phyloP scores from a whole-genome alignment of 108 stramenopile species.

The Skeletonema potamos region DNA sequence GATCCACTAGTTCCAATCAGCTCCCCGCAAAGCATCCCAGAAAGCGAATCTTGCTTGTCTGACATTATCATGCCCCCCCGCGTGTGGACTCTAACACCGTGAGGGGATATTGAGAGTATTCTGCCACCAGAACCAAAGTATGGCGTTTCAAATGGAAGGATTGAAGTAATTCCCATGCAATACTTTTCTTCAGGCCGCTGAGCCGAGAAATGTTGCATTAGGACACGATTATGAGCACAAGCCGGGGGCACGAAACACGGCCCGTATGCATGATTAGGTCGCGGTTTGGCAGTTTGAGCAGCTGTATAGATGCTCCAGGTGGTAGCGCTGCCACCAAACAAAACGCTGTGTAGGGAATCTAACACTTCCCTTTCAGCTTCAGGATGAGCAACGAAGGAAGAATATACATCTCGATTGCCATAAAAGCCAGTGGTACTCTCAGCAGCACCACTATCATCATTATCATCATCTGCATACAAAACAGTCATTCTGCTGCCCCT shows the following conservation, averaged over 20 bases:
- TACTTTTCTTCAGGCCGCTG: constrained; percentile 22
- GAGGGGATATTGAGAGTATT: constrained; percentile 63
- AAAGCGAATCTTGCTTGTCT: constrained; percentile 56
- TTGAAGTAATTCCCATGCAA: constrained; percentile 50
- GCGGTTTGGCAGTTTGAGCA: constrained; percentile 14
- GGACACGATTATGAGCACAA: constrained; percentile 1
- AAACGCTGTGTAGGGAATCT: constrained; percentile 44
- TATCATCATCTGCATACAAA: constrained; percentile 13
- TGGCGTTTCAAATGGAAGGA: constrained; percentile 41
- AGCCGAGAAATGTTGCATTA: neutral
- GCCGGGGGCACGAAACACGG: constrained; percentile 53
- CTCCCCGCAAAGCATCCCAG: constrained; percentile 47
- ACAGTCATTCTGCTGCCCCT: constrained; percentile 42
- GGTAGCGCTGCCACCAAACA: constrained; percentile 45
- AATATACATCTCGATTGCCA: constrained; percentile 51
- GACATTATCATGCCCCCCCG: constrained; percentile 64
- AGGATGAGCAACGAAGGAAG: constrained; percentile 77
- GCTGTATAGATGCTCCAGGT: neutral
- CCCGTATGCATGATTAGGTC: constrained; percentile 64
- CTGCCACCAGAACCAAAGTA: constrained; percentile 33
- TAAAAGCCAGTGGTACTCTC: constrained; percentile 33
- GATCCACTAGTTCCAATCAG: constrained; percentile 10
- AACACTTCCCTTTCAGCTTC: constrained; percentile 52
- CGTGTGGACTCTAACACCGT: constrained; percentile 70
- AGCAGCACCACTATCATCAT: neutral